Conservation (phyloP, 768 basidiomycete genomes). For the Termitomyces sp. region DNA sequence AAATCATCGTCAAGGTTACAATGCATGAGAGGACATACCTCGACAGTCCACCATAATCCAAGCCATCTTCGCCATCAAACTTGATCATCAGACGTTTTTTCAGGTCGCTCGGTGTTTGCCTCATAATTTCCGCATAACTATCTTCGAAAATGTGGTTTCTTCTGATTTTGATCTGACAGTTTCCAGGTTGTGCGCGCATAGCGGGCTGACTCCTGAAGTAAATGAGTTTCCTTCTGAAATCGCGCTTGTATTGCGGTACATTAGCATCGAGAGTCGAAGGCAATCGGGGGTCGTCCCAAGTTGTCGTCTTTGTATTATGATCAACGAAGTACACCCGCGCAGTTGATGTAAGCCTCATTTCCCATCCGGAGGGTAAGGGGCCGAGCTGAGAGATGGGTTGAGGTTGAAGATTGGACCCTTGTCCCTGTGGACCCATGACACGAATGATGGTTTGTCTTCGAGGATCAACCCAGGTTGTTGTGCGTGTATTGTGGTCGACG, state of each 20-base stretch:
- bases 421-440: slow-evolving; percentile 92
- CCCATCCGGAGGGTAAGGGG: slow-evolving; percentile 97
- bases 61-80: slow-evolving; percentile 97
- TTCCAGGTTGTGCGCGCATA: slow-evolving; percentile 96
- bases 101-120: slow-evolving; percentile 95
- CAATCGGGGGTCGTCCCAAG: slow-evolving; percentile 97
- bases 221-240: slow-evolving; percentile 98
- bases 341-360: slow-evolving; percentile 98
- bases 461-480: slow-evolving; percentile 99
- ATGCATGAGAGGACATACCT: slow-evolving; percentile 46
- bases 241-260: slow-evolving; percentile 99
- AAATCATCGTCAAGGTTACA: slow-evolving; percentile 1
- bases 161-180: slow-evolving; percentile 98
- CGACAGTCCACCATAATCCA: slow-evolving; percentile 97
- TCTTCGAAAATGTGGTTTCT: slow-evolving; percentile 99
- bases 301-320: slow-evolving; percentile 99
- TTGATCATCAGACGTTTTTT: slow-evolving; percentile 99
- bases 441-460: slow-evolving; percentile 95
- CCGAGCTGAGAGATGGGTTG: slow-evolving; percentile 97
- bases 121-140: slow-evolving; percentile 99
- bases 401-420: slow-evolving; percentile 82
- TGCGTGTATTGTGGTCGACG: slow-evolving; percentile 98
- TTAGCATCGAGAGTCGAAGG: slow-evolving; percentile 95
- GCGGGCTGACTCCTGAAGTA: slow-evolving; percentile 99
- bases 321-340: slow-evolving; percentile 99